Evolutionary conservation across 352 stramenopile species (phyloP).

Genomic region (Globisporangium cystogenes): DNA sequence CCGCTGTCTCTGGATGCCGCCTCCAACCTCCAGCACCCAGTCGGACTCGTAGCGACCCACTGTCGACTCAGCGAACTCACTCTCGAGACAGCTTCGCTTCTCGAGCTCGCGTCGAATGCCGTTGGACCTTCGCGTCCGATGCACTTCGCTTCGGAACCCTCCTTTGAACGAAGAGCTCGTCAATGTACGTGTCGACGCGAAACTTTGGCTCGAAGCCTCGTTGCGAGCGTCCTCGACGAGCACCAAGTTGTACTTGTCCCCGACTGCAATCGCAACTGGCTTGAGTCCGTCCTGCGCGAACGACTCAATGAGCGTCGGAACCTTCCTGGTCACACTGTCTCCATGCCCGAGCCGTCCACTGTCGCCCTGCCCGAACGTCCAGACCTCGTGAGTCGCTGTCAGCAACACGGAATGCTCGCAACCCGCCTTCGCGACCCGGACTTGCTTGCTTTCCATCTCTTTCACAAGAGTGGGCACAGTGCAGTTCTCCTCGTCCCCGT

Average conservation of each 20-base stretch:
- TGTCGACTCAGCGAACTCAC: neutral
- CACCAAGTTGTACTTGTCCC: constrained; percentile 85
- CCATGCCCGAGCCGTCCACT: constrained; percentile 74
- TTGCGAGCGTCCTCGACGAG: constrained; percentile 36
- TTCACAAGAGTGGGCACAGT: constrained; percentile 52
- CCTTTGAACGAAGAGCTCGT: neutral
- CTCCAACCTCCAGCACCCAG: constrained; percentile 11
- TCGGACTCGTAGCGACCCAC: neutral
- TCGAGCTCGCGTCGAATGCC: constrained; percentile 4
- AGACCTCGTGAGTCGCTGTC: constrained; percentile 55
- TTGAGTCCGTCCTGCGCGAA: constrained; percentile 42
- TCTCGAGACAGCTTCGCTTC: neutral
- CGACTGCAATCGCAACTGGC: constrained; percentile 72
- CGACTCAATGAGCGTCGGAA: constrained; percentile 48
- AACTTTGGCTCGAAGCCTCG: neutral
- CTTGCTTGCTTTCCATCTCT: constrained; percentile 34
- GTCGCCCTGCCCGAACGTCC: constrained; percentile 79
- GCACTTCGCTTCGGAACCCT: neutral
- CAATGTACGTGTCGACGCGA: neutral
- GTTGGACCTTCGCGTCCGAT: constrained; percentile 5
- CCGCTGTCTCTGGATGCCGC: constrained; percentile 5
- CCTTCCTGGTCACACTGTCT: constrained; percentile 56
- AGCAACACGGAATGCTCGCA: constrained; percentile 75
- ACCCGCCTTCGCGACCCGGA: constrained; percentile 70
- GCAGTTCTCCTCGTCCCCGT: constrained; percentile 77